Evolutionary conservation across 441 rosid genomes (phyloP).

Genomic region (Flueggea neowawraea): DNA sequence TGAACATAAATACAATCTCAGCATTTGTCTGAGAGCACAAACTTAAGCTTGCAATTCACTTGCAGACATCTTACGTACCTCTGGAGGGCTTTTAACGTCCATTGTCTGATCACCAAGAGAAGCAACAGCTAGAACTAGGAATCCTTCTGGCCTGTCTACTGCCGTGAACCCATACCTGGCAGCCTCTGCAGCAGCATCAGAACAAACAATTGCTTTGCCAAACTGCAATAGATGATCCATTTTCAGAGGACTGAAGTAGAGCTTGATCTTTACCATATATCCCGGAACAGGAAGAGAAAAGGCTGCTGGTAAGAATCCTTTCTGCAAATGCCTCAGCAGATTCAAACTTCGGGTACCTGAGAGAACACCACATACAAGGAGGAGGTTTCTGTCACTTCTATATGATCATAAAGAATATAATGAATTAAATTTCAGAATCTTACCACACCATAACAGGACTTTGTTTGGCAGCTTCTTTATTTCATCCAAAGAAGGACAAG

Average conservation of each 20-base stretch:
- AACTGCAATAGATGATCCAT: constrained; percentile 33
- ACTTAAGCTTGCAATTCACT: not conserved
- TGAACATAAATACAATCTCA: not conserved
- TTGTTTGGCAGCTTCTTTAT: constrained; percentile 64
- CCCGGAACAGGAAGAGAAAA: constrained; percentile 78
- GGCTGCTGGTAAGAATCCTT: constrained; percentile 69
- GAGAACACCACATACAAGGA: not conserved
- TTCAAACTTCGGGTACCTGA: constrained; percentile 70
- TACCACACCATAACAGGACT: constrained; percentile 84
- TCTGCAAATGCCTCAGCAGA: constrained; percentile 60
- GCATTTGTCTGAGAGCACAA: not conserved
- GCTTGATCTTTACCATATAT: constrained; percentile 50
- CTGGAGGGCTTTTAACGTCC: constrained; percentile 46
- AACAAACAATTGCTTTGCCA: constrained; percentile 73
- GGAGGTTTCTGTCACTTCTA: too few relatives aligned
- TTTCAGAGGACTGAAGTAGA: too few relatives aligned
- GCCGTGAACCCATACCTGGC: constrained; percentile 75
- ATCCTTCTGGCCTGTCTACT: constrained; percentile 71
- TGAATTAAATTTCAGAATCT: constrained; percentile 7
- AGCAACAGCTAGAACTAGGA: constrained; percentile 57
- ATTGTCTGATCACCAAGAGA: constrained; percentile 53
- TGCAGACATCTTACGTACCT: too few relatives aligned
- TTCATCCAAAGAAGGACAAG: constrained; percentile 57
- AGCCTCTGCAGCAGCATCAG: constrained; percentile 83
- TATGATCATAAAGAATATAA: not conserved